Evolutionary conservation across 179 eudicot species (phyloP).

Genomic region (Actinidia polygama): DNA sequence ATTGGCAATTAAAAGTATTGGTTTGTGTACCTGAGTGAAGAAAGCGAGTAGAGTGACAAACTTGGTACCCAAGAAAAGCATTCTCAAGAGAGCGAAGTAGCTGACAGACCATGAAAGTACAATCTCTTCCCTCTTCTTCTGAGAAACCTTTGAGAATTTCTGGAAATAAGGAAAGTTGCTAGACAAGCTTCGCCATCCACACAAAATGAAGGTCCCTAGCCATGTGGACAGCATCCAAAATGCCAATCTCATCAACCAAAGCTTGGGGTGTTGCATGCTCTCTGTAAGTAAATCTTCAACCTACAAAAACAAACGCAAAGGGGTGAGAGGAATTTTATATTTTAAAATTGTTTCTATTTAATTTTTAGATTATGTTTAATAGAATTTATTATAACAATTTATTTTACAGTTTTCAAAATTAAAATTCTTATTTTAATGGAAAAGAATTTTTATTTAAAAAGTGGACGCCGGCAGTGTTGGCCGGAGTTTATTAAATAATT

Average conservation of each 20-base stretch:
- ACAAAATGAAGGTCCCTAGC: conserved; percentile 6
- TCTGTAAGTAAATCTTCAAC: neutral
- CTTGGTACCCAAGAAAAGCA: conserved; percentile 9
- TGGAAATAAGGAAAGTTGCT: conserved; percentile 7
- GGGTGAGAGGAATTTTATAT: too few relatives aligned
- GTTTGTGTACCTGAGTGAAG: too few relatives aligned
- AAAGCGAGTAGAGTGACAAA: conserved; percentile 7
- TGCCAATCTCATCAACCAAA: neutral
- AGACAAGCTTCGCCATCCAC: conserved; percentile 7
- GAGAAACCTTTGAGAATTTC: conserved; percentile 10
- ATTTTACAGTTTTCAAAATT: too few relatives aligned
- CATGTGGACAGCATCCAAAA: conserved; percentile 13
- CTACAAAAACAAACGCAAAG: neutral
- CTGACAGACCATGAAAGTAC: conserved; percentile 13
- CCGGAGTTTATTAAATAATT: too few relatives aligned
- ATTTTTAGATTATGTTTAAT: too few relatives aligned
- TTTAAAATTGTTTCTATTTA: too few relatives aligned
- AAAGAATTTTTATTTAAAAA: too few relatives aligned
- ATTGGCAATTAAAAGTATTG: too few relatives aligned
- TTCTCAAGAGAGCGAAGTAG: neutral
- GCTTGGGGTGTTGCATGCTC: conserved; percentile 7
- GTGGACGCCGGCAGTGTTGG: too few relatives aligned
- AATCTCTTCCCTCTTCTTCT: conserved; percentile 19
- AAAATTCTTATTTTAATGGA: too few relatives aligned
- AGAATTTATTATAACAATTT: too few relatives aligned